Percentiles rank a stretch among this genome's conserved stretches.
phyloP scores from a whole-genome alignment of 106 monocot species.

The Posidonia australis region DNA sequence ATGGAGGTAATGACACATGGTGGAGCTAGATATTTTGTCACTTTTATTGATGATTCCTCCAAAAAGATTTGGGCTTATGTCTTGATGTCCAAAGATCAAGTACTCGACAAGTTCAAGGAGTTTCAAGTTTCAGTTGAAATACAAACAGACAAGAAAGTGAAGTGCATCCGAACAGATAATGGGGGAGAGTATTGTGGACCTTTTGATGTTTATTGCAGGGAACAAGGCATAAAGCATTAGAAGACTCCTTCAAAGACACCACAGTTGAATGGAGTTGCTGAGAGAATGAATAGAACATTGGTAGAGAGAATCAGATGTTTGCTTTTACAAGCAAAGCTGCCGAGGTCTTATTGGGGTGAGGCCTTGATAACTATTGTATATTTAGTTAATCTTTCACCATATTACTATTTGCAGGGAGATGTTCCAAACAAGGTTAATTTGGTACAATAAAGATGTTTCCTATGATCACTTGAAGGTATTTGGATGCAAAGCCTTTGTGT shows the following conservation, averaged over 20 bases:
- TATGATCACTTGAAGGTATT: background rate
- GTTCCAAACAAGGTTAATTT: too few relatives aligned
- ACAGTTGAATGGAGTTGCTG: conserved; percentile 4
- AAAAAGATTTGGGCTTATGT: conserved; percentile 2
- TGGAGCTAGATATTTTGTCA: conserved; percentile 6
- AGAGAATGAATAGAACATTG: conserved; percentile 2
- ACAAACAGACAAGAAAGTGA: background rate
- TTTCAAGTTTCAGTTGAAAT: conserved; percentile 7
- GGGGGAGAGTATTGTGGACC: background rate
- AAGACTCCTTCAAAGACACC: background rate
- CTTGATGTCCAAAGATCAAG: conserved; percentile 1
- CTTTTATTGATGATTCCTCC: conserved; percentile 7
- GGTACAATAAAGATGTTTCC: background rate
- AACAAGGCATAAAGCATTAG: conserved; percentile 2
- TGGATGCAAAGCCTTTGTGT: too few relatives aligned
- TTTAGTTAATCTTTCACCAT: too few relatives aligned
- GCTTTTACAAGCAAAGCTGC: background rate
- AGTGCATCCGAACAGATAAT: conserved; percentile 3
- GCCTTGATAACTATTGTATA: too few relatives aligned
- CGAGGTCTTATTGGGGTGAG: background rate
- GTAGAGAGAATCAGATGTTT: background rate
- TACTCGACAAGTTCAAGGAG: conserved; percentile 1
- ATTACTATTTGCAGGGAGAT: too few relatives aligned
- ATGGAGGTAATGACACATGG: background rate
- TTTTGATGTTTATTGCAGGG: conserved; percentile 7